These are phyloP conservation scores for Caloboletus firmus DNA, from an alignment of 1,284 basidiomycete genomes.

Conservation along the genomic window DNA sequence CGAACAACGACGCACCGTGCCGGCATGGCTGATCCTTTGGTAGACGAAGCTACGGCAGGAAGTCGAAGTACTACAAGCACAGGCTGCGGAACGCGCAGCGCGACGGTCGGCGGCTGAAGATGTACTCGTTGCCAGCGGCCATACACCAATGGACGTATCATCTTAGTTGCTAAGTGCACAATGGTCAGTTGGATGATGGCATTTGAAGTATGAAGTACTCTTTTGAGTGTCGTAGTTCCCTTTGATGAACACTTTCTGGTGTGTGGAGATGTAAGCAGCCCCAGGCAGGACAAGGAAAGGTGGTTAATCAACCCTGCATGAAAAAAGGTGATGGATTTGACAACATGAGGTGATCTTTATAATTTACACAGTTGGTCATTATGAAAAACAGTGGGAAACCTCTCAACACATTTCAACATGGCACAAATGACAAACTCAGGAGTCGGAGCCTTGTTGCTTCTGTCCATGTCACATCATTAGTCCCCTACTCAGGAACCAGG, in stretches of 20 bases:
- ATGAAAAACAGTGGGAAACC: neutral
- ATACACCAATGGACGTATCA: conserved; percentile 36
- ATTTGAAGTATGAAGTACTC: neutral
- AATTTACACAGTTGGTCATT: neutral
- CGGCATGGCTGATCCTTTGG: conserved; percentile 1
- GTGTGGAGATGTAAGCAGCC: neutral
- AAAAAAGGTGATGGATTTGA: neutral
- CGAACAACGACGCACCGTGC: neutral
- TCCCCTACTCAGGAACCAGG: neutral
- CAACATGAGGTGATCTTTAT: neutral
- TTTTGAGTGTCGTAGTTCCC: neutral
- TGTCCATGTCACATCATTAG: neutral
- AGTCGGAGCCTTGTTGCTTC: too few relatives aligned
- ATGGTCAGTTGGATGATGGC: neutral
- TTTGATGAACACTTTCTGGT: neutral
- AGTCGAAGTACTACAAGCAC: conserved; percentile 27
- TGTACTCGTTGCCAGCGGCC: conserved; percentile 34
- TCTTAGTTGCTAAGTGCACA: conserved; percentile 4
- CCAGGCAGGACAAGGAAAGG: neutral
- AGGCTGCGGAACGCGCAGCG: conserved; percentile 37
- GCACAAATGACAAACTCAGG: too few relatives aligned
- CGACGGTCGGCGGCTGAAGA: conserved; percentile 33
- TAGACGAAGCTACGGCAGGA: conserved; percentile 32
- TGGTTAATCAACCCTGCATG: neutral
- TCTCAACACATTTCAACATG: too few relatives aligned